Evolutionary conservation across 164 flowering plant genomes (phyloP).

Genomic region (Vitis cinerea): DNA sequence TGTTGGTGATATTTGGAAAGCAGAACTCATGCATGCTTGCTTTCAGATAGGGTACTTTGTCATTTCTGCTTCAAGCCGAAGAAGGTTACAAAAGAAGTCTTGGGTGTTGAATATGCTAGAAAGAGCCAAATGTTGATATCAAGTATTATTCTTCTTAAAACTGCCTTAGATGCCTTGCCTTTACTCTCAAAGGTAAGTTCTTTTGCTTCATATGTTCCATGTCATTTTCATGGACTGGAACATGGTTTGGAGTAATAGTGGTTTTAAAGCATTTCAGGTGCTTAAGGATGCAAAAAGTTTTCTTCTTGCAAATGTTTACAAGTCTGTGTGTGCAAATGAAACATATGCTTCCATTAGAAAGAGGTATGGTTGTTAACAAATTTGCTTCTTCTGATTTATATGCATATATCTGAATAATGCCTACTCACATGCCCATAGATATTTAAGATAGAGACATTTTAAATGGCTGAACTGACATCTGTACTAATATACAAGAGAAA

Average conservation of each 20-base stretch:
- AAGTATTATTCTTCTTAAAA: slow-evolving; percentile 93
- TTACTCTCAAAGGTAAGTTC: slow-evolving; percentile 71
- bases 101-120: slow-evolving; percentile 55
- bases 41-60: slow-evolving; percentile 91
- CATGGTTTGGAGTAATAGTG: background rate
- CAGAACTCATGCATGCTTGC: slow-evolving; percentile 5
- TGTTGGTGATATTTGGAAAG: background rate
- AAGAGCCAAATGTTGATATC: slow-evolving; percentile 84
- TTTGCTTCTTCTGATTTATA: slow-evolving; percentile 3
- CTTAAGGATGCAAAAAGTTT: slow-evolving; percentile 90
- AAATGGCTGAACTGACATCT: too few species aligned
- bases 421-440: background rate
- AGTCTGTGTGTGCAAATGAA: slow-evolving; percentile 82
- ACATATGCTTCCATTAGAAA: slow-evolving; percentile 70
- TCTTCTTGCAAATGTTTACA: slow-evolving; percentile 79
- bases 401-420: background rate
- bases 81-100: slow-evolving; percentile 71
- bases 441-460: background rate
- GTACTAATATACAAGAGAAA: too few species aligned
- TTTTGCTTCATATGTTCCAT: background rate
- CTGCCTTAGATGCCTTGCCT: slow-evolving; percentile 93
- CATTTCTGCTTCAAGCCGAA: slow-evolving; percentile 98
- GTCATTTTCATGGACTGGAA: background rate
- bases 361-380: slow-evolving; percentile 43
- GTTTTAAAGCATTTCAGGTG: slow-evolving; percentile 44